Conservation (phyloP, 257 asterid genomes). For the Solanum etuberosum region DNA sequence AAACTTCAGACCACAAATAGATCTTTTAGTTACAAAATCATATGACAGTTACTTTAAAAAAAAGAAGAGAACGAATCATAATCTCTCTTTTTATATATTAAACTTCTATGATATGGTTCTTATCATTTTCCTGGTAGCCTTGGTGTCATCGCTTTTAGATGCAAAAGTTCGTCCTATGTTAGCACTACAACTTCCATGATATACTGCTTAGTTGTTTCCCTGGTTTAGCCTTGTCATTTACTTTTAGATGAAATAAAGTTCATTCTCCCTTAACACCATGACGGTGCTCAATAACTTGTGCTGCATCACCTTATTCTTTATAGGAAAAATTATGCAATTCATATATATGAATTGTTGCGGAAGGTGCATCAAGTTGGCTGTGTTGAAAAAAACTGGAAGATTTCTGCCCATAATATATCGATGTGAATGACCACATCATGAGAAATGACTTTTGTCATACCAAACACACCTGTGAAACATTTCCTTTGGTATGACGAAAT, state of each 20-base stretch:
- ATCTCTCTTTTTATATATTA: background rate
- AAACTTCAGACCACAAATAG: background rate
- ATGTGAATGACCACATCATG: background rate
- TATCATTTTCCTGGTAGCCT: background rate
- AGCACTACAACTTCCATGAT: background rate
- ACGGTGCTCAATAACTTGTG: background rate
- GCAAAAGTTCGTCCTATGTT: background rate
- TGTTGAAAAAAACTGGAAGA: background rate
- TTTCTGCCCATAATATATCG: background rate
- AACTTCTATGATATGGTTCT: background rate
- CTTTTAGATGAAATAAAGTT: background rate
- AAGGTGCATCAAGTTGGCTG: background rate
- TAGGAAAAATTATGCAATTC: background rate
- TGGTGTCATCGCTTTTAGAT: background rate
- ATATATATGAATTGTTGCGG: background rate
- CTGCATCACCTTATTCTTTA: background rate
- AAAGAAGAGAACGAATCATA: background rate
- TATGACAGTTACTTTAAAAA: background rate
- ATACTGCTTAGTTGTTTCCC: background rate
- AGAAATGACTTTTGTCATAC: background rate
- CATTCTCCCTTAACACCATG: background rate
- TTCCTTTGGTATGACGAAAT: background rate
- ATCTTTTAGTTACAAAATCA: background rate
- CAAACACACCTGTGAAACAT: background rate
- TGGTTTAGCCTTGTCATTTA: background rate